Evolutionary conservation across 306 rosid genomes (phyloP), one percentile per base, ranked within the genome.

Genomic region (Rosa rugosa): DNA sequence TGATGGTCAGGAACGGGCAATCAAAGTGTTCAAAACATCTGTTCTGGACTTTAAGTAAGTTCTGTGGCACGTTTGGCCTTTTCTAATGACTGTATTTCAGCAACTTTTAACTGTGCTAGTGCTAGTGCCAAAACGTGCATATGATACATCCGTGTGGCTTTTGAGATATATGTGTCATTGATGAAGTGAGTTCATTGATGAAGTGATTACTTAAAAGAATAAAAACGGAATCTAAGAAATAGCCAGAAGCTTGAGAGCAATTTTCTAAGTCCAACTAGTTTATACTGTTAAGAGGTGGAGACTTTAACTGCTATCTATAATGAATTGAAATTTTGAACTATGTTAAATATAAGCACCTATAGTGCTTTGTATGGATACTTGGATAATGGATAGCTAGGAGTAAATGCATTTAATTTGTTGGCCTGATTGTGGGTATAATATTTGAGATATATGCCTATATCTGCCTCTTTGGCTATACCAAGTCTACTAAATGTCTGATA

Each of bases 11-110:
- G 98, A 92, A 84, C 78, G 89, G 56, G 98, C 98, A 47, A 84
- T 90, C 82, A 92, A 90, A 91, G 69, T 94, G 72, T 90, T 89
- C 88, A 94, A 92, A 85, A 94, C 97, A 59, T 94, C 97, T 42
- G 77, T 88, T 84, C 84, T 94, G 83, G 92, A 85, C 22, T 94
- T 92, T 73, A 92, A 90, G 97, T 92, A 90, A 89, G 92, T 85
- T 56, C 49, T 57, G 60, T 8, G 46, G 31, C 25, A 12, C 17
- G 41, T 83, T 79, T 56, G 63, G 50, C 76, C 72, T 71, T 76
- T 18, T 34, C 31, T 27, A 27, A 27, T 81, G 36, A 6, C 69
- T 47, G 10, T 51, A 6, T 17, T 51, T 16, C 57, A 51, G 57
- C 57, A 17, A 17, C 22, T 69, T 53, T n/a, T 59, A 5, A 57